These are phyloP conservation scores for Periglandula ipomoeae DNA, from an alignment of 2,329 filamentous ascomycete genomes.

Conservation along the genomic window DNA sequence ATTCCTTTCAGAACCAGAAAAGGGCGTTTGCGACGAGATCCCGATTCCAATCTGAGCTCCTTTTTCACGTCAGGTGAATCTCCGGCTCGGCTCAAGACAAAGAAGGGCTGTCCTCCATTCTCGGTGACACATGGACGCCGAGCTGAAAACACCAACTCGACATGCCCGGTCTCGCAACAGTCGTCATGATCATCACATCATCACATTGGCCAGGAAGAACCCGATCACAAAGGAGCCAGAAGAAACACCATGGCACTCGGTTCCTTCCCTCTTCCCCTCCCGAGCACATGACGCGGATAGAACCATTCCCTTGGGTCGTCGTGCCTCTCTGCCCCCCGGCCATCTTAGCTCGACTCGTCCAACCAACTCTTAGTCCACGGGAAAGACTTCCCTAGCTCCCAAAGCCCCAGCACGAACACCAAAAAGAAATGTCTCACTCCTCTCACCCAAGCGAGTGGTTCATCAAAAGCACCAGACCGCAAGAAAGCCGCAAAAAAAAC, in stretches of 20 bases:
- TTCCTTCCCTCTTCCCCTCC: not conserved
- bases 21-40: no score
- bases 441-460: not conserved
- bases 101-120: no score
- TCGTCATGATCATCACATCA: not conserved
- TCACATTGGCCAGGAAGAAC: not conserved
- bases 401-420: not conserved
- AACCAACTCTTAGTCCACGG: no score
- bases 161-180: not conserved
- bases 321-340: not conserved
- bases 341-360: no score
- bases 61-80: no score
- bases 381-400: not conserved
- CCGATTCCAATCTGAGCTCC: no score
- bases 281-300: not conserved
- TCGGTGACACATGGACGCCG: no score
- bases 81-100: no score
- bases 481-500: no score
- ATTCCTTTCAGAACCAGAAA: no score
- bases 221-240: not conserved
- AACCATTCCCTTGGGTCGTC: slow-evolving; percentile 2
- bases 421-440: not conserved
- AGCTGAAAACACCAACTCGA: not conserved
- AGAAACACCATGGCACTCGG: not conserved
- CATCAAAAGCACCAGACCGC: no score